Evolutionary conservation across 495 filamentous ascomycete genomes (phyloP).

Genomic region (Podospora sp.): DNA sequence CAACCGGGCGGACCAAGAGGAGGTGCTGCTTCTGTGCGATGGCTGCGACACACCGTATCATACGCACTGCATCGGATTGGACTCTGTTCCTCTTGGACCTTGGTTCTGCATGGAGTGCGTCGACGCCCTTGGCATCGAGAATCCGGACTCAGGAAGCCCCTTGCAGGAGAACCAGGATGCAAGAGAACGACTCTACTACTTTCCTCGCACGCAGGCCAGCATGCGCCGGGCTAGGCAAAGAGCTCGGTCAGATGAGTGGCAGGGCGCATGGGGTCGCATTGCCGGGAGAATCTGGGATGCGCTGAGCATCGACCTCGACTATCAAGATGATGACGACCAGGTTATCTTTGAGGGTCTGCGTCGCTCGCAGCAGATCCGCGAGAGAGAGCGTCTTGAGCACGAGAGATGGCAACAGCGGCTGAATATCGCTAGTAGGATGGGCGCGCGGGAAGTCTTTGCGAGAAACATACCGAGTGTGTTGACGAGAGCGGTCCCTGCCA

Average conservation of each 20-base stretch:
- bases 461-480: constrained; percentile 52
- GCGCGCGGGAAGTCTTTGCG: constrained; percentile 66
- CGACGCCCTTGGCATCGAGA: constrained; percentile 44
- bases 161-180: constrained; percentile 1
- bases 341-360: constrained; percentile 47
- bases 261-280: constrained; percentile 58
- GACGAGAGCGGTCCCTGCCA: constrained; percentile 27
- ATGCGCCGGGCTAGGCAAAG: constrained; percentile 50
- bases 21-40: constrained; percentile 83
- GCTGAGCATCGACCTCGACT: constrained; percentile 82
- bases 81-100: constrained; percentile 66
- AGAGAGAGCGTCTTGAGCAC: constrained; percentile 68
- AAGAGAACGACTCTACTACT: constrained; percentile 30
- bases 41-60: constrained; percentile 83
- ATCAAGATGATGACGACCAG: constrained; percentile 71
- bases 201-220: constrained; percentile 53
- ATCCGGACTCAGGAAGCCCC: neutral
- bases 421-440: constrained; percentile 76
- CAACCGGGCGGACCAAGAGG: constrained; percentile 71
- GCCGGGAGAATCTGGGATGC: constrained; percentile 52
- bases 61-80: constrained; percentile 81
- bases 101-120: constrained; percentile 88
- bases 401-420: constrained; percentile 77
- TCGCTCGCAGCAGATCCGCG: constrained; percentile 59
- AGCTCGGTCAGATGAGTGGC: constrained; percentile 55